These are phyloP conservation scores for Hemileia vastatrix DNA, from an alignment of 1,284 basidiomycete genomes.

Conservation along the genomic window DNA sequence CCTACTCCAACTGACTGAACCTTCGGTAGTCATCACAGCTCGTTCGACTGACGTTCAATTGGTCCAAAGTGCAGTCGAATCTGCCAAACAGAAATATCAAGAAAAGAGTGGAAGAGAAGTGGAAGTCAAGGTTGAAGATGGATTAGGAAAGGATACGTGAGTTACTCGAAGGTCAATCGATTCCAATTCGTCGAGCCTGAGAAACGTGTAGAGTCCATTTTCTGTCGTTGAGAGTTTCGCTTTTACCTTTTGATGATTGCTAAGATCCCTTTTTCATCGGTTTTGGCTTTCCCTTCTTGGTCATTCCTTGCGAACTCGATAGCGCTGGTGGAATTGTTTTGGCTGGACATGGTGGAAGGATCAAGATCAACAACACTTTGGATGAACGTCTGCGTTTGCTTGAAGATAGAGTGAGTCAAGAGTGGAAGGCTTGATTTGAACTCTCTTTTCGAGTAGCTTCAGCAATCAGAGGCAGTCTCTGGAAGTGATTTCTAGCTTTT, in stretches of 20 bases:
- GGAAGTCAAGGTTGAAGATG: conserved; percentile 56
- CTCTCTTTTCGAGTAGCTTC: too few relatives aligned
- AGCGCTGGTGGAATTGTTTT: conserved; percentile 77
- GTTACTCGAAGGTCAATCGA: conserved; percentile 31
- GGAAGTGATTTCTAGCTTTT: not conserved
- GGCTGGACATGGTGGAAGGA: conserved; percentile 59
- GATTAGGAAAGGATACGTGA: conserved; percentile 62
- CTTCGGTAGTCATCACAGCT: conserved; percentile 54
- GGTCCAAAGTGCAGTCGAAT: conserved; percentile 55
- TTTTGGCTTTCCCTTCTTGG: not conserved
- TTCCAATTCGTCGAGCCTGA: not conserved
- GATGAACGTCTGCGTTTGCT: conserved; percentile 74
- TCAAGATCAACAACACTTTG: conserved; percentile 81
- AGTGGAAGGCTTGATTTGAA: too few relatives aligned
- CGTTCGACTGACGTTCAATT: conserved; percentile 56
- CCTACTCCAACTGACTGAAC: conserved; percentile 58
- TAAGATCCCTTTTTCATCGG: not conserved
- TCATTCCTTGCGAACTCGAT: conserved; percentile 12
- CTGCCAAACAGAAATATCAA: conserved; percentile 57
- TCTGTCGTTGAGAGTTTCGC: not conserved
- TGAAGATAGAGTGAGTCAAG: conserved; percentile 72
- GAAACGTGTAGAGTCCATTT: not conserved
- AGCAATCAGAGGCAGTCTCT: too few relatives aligned
- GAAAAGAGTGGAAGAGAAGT: conserved; percentile 66
- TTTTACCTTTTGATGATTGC: not conserved